A percentile compares a stretch with the other conserved stretches of the same genome.
These are phyloP conservation scores for Harringtonia lauricola DNA, from an alignment of 2,329 filamentous ascomycete species.

Conservation along the genomic window DNA sequence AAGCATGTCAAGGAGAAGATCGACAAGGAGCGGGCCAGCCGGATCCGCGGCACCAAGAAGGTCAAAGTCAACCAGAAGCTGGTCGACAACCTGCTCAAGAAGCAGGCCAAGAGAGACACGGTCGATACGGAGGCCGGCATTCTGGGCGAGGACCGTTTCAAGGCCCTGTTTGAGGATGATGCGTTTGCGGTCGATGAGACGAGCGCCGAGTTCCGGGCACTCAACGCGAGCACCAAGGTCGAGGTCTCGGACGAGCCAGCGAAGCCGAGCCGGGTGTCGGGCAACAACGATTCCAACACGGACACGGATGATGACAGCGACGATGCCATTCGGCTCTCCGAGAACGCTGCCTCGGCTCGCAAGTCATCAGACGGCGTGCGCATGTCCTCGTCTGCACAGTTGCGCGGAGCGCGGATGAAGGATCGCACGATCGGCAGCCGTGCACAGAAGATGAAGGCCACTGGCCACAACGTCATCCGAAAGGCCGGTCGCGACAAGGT, in stretches of 20 bases:
- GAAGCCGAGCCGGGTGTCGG: slow-evolving; percentile 31
- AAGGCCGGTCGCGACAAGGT: slow-evolving; percentile 31
- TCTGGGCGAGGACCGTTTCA: slow-evolving; percentile 79
- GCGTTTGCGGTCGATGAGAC: slow-evolving; percentile 88
- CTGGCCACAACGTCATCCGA: slow-evolving; percentile 24
- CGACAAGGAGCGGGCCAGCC: slow-evolving; percentile 88
- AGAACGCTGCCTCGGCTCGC: slow-evolving; percentile 6
- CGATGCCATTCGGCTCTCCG: slow-evolving; percentile 19
- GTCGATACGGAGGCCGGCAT: slow-evolving; percentile 53
- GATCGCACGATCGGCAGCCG: slow-evolving; percentile 48
- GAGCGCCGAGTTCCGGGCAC: slow-evolving; percentile 72
- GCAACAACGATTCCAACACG: slow-evolving; percentile 21
- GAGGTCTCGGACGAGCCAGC: slow-evolving; percentile 33
- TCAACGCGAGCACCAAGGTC: slow-evolving; percentile 76
- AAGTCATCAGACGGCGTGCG: slow-evolving; percentile 30
- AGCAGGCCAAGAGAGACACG: slow-evolving; percentile 47
- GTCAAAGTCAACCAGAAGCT: slow-evolving; percentile 88
- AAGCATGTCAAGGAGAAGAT: slow-evolving; percentile 93
- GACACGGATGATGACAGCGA: slow-evolving; percentile 15
- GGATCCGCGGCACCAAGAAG: slow-evolving; percentile 92
- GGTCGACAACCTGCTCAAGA: slow-evolving; percentile 62
- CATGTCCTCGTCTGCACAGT: slow-evolving; percentile 58
- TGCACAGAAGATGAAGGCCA: slow-evolving; percentile 29
- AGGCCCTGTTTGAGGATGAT: slow-evolving; percentile 79
- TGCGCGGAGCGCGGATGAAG: slow-evolving; percentile 41